These are phyloP conservation scores for Aspergillus oerlinghausenensis DNA, from an alignment of 2,329 filamentous ascomycete genomes.

Conservation along the genomic window DNA sequence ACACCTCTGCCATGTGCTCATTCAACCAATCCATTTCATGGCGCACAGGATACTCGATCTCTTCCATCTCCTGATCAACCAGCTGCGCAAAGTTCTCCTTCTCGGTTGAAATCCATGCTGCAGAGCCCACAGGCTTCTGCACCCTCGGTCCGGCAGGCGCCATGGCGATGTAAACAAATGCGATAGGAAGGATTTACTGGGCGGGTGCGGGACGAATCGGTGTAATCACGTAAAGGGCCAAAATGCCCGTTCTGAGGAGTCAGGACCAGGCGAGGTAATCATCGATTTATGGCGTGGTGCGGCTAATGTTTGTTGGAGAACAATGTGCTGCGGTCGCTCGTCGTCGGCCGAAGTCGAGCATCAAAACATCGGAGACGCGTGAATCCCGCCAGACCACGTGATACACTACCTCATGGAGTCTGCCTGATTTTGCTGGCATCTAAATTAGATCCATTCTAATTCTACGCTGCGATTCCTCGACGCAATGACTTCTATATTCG, in stretches of 20 bases:
- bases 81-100: constrained; percentile 72
- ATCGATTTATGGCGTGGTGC: constrained; percentile 11
- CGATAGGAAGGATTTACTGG: constrained; percentile 5
- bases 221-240: constrained; percentile 1
- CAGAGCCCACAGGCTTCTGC: constrained; percentile 65
- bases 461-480: background rate
- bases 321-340: constrained; percentile 10
- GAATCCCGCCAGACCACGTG: constrained; percentile 15
- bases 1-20: constrained; percentile 95
- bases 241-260: constrained; percentile 2
- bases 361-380: constrained; percentile 19
- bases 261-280: constrained; percentile 2
- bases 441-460: background rate
- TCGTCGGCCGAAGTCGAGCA: constrained; percentile 12
- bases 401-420: constrained; percentile 3
- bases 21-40: constrained; percentile 98
- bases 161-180: constrained; percentile 40
- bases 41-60: constrained; percentile 84
- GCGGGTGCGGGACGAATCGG: background rate
- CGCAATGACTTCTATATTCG: background rate
- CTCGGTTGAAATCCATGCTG: constrained; percentile 81
- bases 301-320: constrained; percentile 4
- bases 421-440: background rate
- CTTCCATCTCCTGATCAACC: constrained; percentile 76
- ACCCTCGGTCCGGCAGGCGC: constrained; percentile 33